phyloP scores from a whole-genome alignment of 495 filamentous ascomycete species.

The Aspergillus homomorphus region DNA sequence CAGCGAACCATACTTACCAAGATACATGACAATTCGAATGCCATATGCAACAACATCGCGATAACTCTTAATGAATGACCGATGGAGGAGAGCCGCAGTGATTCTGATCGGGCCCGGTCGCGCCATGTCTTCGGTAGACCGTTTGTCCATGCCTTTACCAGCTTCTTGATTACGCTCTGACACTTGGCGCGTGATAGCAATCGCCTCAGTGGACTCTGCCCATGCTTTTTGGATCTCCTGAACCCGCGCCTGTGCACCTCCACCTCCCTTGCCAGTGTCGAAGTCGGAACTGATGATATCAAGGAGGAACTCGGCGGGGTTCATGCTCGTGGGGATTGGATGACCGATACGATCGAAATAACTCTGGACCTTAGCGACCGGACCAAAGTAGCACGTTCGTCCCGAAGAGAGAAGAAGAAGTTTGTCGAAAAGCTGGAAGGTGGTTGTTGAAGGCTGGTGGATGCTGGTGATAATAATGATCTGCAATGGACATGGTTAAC shows the following conservation, averaged over 20 bases:
- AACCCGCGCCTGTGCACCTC: too few relatives aligned
- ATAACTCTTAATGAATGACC: constrained; percentile 75
- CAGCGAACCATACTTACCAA: too few relatives aligned
- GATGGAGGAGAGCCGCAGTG: constrained; percentile 58
- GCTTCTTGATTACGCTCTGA: too few relatives aligned
- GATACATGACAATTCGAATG: constrained; percentile 79
- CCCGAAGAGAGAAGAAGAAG: constrained; percentile 69
- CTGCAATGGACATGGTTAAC: constrained; percentile 54
- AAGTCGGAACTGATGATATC: constrained; percentile 77
- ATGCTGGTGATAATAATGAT: constrained; percentile 73
- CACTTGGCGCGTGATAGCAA: too few relatives aligned
- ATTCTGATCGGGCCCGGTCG: constrained; percentile 27
- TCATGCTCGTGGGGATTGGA: constrained; percentile 62
- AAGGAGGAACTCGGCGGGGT: constrained; percentile 75
- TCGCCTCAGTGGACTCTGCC: too few relatives aligned
- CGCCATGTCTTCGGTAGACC: too few relatives aligned
- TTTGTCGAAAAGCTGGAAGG: constrained; percentile 76
- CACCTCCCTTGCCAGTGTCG: constrained; percentile 39
- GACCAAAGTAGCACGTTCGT: constrained; percentile 65
- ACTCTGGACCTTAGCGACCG: constrained; percentile 43
- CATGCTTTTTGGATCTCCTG: too few relatives aligned
- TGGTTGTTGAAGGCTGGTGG: constrained; percentile 75
- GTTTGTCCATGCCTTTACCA: too few relatives aligned
- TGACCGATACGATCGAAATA: constrained; percentile 60
- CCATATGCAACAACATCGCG: constrained; percentile 80